Evolutionary conservation across 1,284 basidiomycete genomes (phyloP), one percentile per base, ranked within the genome.

Genomic region (Cutaneotrichosporon daszewskae): DNA sequence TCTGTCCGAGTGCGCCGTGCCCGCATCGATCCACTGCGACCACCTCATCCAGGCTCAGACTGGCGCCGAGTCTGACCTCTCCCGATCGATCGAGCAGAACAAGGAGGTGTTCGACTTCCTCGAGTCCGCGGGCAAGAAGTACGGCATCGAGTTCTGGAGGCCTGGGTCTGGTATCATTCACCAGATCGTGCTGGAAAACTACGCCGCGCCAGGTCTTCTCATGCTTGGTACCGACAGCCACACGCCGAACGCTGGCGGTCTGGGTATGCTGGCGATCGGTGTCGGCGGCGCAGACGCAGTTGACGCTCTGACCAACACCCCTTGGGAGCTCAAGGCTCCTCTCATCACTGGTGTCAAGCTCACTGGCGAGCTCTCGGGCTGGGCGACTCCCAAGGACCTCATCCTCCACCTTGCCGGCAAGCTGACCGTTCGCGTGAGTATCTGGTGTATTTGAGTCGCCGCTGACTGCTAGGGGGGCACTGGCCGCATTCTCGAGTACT

Each of bases 211-310:
- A 4, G 78, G 78, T 57, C 66, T 79, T 12, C 67, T 79, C 49
- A 76, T 76, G 74, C 71, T 76, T 35, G 78, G 77, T 44, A 68
- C 75, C 79, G 95, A 99, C 72, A 94, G 89, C 24, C 95, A 99
- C 73, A 98, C 95, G 5, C 95, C 95, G 8, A 98, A 99, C 68
- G 95, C 95, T 32, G 91, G 92, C 52, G 95, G 95, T 37, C 80
- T 98, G 43, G 95, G 95, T n/a, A 81, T 94, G 77, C 80, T 99
- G 49, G 95, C 95, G 9, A 97, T 97, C 48, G 95, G 95, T 51
- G 95, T 99, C 19, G 95, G 95, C 55, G 95, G 95, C 49, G 95
- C 95, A 17, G 95, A 99, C 67, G 95, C 95, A 16, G 95, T 99
- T 24, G 95, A 99, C 69, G 95, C 91, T 13, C 86, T 99, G 83